A percentile compares a stretch with the other conserved stretches of the same genome.
Conservation (phyloP, 345 rosid species). For the Rhodomyrtus tomentosa region DNA sequence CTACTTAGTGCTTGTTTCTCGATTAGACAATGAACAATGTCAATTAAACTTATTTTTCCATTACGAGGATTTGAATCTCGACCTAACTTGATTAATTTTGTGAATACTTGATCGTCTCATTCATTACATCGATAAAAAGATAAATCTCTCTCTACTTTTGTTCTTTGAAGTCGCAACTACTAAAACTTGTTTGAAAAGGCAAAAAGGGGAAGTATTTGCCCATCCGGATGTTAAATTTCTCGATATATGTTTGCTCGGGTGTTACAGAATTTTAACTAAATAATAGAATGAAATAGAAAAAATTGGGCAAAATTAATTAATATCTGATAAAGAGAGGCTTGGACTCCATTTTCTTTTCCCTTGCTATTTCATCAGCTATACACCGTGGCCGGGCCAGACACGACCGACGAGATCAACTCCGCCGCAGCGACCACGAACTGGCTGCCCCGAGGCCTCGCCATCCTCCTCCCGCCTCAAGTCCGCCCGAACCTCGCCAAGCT, state of each 20-base stretch:
- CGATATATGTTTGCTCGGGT: too few species aligned
- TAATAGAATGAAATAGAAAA: neutral
- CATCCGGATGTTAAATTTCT: neutral
- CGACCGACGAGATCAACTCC: constrained; percentile 49
- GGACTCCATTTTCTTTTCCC: neutral
- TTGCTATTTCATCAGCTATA: constrained; percentile 12
- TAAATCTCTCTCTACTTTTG: neutral
- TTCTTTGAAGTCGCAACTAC: neutral
- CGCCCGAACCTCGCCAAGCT: constrained; percentile 48
- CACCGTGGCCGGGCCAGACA: constrained; percentile 56
- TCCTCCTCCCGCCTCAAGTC: constrained; percentile 41
- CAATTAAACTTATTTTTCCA: neutral
- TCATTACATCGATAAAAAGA: fast-evolving
- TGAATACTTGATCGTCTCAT: fast-evolving
- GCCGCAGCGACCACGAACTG: constrained; percentile 48
- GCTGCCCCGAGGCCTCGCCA: constrained; percentile 32
- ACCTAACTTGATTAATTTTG: fast-evolving
- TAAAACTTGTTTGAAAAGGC: neutral
- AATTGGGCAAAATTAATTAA: neutral
- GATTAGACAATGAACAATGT: fast-evolving
- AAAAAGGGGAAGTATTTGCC: too few species aligned
- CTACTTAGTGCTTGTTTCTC: neutral
- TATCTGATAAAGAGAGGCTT: neutral
- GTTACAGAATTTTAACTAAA: too few species aligned
- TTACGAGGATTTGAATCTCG: fast-evolving